Evolutionary conservation across 2,329 filamentous ascomycete genomes (phyloP), one percentile per base, ranked within the genome.

Genomic region (Colletotrichum somersetense): DNA sequence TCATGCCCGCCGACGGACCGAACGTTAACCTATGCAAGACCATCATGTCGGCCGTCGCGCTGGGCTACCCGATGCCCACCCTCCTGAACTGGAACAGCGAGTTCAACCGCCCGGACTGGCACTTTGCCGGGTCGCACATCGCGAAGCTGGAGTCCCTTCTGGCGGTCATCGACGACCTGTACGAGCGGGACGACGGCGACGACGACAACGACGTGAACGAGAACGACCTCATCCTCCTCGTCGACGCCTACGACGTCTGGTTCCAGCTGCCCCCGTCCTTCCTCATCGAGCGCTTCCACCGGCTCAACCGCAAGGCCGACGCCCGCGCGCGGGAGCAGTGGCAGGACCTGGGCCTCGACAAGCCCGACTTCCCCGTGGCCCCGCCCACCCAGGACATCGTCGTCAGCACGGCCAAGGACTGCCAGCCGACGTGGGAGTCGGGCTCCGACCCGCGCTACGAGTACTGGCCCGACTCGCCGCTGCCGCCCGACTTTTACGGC

Each of bases 221-320:
- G 8, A 75, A 82, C 14, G 80, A 82, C 66, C 69, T 83, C 1
- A 78, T 78, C 0, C 74, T 83, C 0, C 74, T 83, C n/a, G 79
- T 83, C 1, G 81, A 83, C 33, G 79, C 81, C 0, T 80, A 83
- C 71, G 80, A 83, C 53, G 74, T 81, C 48, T 83, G 81, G 81
- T 83, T 83, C 53, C 81, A 83, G 62, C 77, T 83, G 0, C 81
- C 81, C 0, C 80, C 81, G 0, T 79, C 80, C 6, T 80, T 82
- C 1, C 77, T 83, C 2, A 77, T 83, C 6, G 69, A 80, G 50
- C 78, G 81, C 10, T 83, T 79, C 66, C 81, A 82, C 62, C 75
- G 75, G 18, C 74, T 82, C 33, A 82, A 82, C 68, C 73, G 73
- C 6, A 77, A 81, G 50, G 81, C 81, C 16, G 77, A 82, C 59